phyloP scores from a whole-genome alignment of 2,329 filamentous ascomycete species.

The Sporothrix phasma region DNA sequence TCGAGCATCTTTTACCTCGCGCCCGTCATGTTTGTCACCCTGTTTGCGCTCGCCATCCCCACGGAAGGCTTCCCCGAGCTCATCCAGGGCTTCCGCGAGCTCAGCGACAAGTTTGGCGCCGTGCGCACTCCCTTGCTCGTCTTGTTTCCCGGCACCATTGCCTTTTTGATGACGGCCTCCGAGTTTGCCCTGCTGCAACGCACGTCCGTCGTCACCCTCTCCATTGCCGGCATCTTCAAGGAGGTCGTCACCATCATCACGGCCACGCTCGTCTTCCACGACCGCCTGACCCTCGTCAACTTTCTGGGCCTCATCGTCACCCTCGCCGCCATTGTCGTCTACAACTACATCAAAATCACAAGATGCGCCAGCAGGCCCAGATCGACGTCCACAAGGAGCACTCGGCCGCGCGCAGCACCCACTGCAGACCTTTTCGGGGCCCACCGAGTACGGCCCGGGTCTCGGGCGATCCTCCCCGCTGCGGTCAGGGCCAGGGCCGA shows the following conservation, averaged over 20 bases:
- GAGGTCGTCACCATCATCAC: constrained; percentile 93
- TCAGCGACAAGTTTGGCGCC: constrained; percentile 59
- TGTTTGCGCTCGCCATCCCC: constrained; percentile 71
- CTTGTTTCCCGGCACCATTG: constrained; percentile 80
- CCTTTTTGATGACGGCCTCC: constrained; percentile 92
- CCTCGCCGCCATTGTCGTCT: constrained; percentile 72
- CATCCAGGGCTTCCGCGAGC: constrained; percentile 49
- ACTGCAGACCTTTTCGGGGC: background rate
- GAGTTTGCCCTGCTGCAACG: constrained; percentile 93
- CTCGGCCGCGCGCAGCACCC: background rate
- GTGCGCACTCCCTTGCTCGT: constrained; percentile 61
- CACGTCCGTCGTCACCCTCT: constrained; percentile 89
- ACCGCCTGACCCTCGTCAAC: constrained; percentile 79
- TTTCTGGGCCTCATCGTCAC: constrained; percentile 80
- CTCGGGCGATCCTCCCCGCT: background rate
- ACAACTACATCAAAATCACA: constrained; percentile 92
- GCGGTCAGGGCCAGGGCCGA: background rate
- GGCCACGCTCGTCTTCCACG: constrained; percentile 79
- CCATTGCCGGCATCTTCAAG: constrained; percentile 97
- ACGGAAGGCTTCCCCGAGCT: constrained; percentile 71
- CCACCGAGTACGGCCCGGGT: background rate
- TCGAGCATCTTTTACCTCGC: constrained; percentile 96
- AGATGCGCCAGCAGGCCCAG: constrained; percentile 73
- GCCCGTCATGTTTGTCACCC: constrained; percentile 84
- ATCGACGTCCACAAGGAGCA: constrained; percentile 37